These are phyloP conservation scores for Mycena galericulata DNA, from an alignment of 768 basidiomycete species.

Conservation along the genomic window DNA sequence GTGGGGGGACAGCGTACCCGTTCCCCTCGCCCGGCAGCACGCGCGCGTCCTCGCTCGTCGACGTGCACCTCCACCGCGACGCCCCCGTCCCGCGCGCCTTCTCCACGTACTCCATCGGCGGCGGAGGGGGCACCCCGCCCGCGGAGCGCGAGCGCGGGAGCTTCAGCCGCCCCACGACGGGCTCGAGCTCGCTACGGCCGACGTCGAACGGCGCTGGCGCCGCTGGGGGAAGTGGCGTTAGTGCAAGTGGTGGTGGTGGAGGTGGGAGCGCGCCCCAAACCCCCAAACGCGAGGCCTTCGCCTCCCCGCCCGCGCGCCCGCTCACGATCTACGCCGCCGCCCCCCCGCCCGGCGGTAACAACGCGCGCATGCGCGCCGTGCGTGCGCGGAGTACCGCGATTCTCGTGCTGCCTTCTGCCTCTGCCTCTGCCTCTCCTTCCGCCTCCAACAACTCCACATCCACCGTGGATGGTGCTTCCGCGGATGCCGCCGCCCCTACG, in stretches of 20 bases:
- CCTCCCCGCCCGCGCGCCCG: slow-evolving; percentile 69
- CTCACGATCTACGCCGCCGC: slow-evolving; percentile 65
- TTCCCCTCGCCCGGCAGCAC: slow-evolving; percentile 27
- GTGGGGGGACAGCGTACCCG: no score
- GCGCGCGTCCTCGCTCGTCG: slow-evolving; percentile 29
- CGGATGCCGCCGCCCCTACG: no score
- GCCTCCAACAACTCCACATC: neutral
- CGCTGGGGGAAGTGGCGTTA: no score
- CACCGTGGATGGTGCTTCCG: no score
- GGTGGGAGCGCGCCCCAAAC: slow-evolving; percentile 37
- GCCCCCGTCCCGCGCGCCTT: slow-evolving; percentile 27
- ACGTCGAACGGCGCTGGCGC: neutral
- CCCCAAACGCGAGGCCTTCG: slow-evolving; percentile 63
- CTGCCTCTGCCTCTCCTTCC: neutral
- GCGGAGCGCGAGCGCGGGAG: neutral
- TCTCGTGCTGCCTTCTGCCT: neutral
- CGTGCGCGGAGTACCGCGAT: slow-evolving; percentile 67
- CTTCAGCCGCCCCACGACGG: slow-evolving; percentile 23
- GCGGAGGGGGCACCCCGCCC: no score
- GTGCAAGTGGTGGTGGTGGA: no score
- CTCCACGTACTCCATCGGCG: slow-evolving; percentile 15
- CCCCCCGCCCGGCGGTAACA: slow-evolving; percentile 54
- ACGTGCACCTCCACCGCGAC: no score
- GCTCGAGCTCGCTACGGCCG: neutral
- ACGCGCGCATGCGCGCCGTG: slow-evolving; percentile 49